Base-by-base conservation (phyloP, 345 rosid species). In the Diplotaxis tenuifolia region DNA sequence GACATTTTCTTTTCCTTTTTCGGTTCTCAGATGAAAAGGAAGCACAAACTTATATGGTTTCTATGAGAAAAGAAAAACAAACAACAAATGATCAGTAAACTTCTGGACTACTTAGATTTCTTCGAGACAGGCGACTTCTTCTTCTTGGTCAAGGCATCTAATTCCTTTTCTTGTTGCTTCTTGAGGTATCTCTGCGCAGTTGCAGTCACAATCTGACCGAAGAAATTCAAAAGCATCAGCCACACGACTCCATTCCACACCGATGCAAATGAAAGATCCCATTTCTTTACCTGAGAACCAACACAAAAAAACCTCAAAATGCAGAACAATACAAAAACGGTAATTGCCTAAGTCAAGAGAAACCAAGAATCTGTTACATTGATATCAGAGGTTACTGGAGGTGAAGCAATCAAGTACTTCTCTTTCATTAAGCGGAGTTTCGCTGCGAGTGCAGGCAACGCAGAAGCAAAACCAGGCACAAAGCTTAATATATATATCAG, bases 171-270 rank as follows among this genome's bases (percentile, higher is more conserved):
- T 73, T 90, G 98, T 83, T 85, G 85, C 65, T 86, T 84, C 79
- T 86, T 90, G 75, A 87, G 86, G 76, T 90, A 85, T 40, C 79
- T 73, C 71, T 86, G 97, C 1, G 98, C 99, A 36, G 97, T 90
- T 40, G 96, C 80, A 36, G 83, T 92, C 80, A 95, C 87, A 29
- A 90, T 88, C 86, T 84, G 93, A 29, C 84, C 67, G 75, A 86
- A 87, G 88, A 92, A 95, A 82, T 90, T 92, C 67, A 95, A 31
- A 62, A 95, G 96, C 96, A 95, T 89, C 62, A 95, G 96, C 98
- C 96, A 95, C 22, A 95, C 98, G 4, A 90, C 58, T 5, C 95
- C 84, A 74, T 88, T 92, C 99, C 99, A 95, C 65, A 90, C 54
- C 4, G 89, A 79, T 18, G 96, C 82, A 70, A 90, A 83, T 2